Evolutionary conservation across 1,284 basidiomycete species (phyloP).

Genomic region (Tausonia pullulans): DNA sequence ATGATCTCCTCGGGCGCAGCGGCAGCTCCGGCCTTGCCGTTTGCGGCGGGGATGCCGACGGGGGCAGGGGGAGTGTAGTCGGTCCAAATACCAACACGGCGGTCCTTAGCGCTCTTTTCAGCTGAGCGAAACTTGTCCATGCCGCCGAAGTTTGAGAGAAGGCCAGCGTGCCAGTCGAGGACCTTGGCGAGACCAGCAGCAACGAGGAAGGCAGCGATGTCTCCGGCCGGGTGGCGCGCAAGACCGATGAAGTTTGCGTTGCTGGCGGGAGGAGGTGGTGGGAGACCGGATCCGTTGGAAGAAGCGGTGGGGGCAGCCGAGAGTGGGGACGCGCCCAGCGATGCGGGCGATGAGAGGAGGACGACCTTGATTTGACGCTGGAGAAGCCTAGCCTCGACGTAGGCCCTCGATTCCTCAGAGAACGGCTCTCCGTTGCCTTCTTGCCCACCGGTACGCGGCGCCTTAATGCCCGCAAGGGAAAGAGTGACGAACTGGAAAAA

Average conservation of each 20-base stretch:
- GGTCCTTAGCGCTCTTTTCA: conserved; percentile 75
- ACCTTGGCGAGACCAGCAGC: conserved; percentile 77
- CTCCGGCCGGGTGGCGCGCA: conserved; percentile 70
- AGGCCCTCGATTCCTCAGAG: conserved; percentile 69
- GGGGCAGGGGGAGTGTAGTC: conserved; percentile 34
- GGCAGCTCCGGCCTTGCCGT: conserved; percentile 15
- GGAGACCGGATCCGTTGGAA: background rate
- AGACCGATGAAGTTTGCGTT: conserved; percentile 75
- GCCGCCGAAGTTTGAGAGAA: conserved; percentile 65
- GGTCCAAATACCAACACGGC: conserved; percentile 59
- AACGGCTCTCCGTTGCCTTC: conserved; percentile 7
- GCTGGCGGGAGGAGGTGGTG: background rate
- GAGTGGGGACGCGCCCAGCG: conserved; percentile 65
- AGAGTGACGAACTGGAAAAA: conserved; percentile 60
- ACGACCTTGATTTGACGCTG: conserved; percentile 79
- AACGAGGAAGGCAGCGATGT: conserved; percentile 83
- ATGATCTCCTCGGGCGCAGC: conserved; percentile 32
- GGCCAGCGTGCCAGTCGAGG: conserved; percentile 96
- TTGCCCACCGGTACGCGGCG: conserved; percentile 42
- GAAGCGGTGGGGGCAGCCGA: background rate
- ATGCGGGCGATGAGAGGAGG: conserved; percentile 72
- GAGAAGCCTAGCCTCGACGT: conserved; percentile 82
- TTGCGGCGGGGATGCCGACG: conserved; percentile 31
- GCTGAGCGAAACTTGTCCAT: conserved; percentile 79
- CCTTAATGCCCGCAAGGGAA: conserved; percentile 71